Evolutionary conservation across 1,139 yeast genomes (phyloP).

Genomic region (Pichia sp.): DNA sequence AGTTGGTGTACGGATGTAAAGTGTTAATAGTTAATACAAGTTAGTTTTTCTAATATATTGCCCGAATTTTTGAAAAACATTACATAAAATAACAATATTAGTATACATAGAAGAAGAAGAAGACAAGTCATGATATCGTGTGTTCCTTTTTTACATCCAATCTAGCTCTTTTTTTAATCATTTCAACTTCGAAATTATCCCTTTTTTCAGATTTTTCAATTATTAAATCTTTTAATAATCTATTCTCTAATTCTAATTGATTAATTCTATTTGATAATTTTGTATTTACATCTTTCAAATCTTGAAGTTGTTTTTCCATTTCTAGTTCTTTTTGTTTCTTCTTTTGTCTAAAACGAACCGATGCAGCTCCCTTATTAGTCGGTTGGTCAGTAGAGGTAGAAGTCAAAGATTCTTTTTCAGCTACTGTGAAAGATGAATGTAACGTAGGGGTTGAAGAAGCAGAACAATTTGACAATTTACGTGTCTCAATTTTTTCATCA

Average conservation of each 20-base stretch:
- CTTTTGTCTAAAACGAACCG: constrained; percentile 73
- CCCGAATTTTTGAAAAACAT: too few relatives aligned
- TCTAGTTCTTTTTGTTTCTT: constrained; percentile 81
- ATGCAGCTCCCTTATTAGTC: constrained; percentile 44
- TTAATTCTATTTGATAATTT: constrained; percentile 55
- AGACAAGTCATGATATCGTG: not conserved
- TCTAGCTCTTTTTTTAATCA: constrained; percentile 27
- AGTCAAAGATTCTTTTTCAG: too few relatives aligned
- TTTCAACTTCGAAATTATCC: constrained; percentile 30
- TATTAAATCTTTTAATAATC: constrained; percentile 67
- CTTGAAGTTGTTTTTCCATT: constrained; percentile 62
- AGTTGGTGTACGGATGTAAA: not conserved
- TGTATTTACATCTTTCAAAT: constrained; percentile 54
- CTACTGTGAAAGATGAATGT: too few relatives aligned
- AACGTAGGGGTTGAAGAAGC: not conserved
- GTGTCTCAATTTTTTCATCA: not conserved
- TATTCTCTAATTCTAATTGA: constrained; percentile 57
- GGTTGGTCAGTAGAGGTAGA: not conserved
- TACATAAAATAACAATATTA: too few relatives aligned
- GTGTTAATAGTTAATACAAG: too few relatives aligned
- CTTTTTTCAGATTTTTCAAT: constrained; percentile 45
- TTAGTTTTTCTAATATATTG: too few relatives aligned
- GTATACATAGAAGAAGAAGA: not conserved
- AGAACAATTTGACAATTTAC: not conserved
- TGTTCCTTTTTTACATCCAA: constrained; percentile 6